These are phyloP conservation scores for Saturnispora quitensis DNA, from an alignment of 805 yeast genomes.

Conservation along the genomic window DNA sequence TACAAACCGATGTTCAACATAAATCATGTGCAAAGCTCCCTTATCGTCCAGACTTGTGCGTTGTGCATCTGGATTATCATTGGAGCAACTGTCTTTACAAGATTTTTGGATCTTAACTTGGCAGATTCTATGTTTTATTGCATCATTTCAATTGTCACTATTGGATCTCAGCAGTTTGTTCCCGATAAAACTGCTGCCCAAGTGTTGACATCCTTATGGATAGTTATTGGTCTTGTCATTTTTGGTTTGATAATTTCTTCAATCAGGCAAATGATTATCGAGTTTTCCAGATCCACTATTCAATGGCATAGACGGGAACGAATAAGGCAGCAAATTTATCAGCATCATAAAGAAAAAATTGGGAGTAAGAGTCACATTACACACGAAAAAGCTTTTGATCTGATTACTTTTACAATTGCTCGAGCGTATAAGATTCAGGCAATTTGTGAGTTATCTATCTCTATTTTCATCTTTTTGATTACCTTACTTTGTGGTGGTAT, in stretches of 20 bases:
- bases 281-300: conserved; percentile 53
- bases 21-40: conserved; percentile 54
- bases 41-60: conserved; percentile 63
- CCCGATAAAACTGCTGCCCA: conserved; percentile 47
- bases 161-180: conserved; percentile 71
- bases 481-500: conserved; percentile 73
- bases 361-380: background rate
- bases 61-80: conserved; percentile 61
- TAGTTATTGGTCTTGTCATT: conserved; percentile 60
- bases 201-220: conserved; percentile 51
- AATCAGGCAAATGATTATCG: conserved; percentile 54
- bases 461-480: conserved; percentile 36
- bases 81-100: conserved; percentile 55
- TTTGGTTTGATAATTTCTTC: conserved; percentile 68
- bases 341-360: conserved; percentile 13
- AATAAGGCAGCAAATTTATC: conserved; percentile 31
- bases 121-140: conserved; percentile 69
- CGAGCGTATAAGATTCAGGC: conserved; percentile 33
- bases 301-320: conserved; percentile 58
- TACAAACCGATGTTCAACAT: conserved; percentile 69
- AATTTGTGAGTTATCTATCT: conserved; percentile 30
- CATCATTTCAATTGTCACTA: conserved; percentile 63
- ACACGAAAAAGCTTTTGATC: conserved; percentile 39
- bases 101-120: conserved; percentile 38
- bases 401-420: conserved; percentile 45